Evolutionary conservation across 352 stramenopile species (phyloP).

Genomic region (Phytophthora tentaculata): DNA sequence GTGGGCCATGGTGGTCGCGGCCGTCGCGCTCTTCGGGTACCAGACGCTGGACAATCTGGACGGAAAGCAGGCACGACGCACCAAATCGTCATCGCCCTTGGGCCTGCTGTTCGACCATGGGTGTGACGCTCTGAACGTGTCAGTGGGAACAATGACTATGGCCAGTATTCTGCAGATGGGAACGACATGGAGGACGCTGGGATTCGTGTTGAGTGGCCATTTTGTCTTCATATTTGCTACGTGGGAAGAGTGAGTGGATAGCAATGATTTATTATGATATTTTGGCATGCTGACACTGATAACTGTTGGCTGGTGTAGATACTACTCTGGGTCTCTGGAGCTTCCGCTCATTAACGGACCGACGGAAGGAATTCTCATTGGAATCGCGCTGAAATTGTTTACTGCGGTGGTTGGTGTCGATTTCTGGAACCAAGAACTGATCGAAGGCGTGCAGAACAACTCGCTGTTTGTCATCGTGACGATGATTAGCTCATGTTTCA

Average conservation of each 20-base stretch:
- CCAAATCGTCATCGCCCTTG: slow-evolving; percentile 81
- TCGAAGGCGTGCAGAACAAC: slow-evolving; percentile 82
- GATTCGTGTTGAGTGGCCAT: slow-evolving; percentile 75
- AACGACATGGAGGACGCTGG: slow-evolving; percentile 80
- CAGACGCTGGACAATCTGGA: slow-evolving; percentile 89
- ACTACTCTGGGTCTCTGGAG: slow-evolving; percentile 95
- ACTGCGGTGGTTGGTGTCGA: slow-evolving; percentile 63
- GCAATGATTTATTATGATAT: background rate
- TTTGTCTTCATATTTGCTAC: slow-evolving; percentile 89
- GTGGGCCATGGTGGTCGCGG: slow-evolving; percentile 74
- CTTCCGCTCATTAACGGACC: slow-evolving; percentile 97
- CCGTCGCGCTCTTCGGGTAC: slow-evolving; percentile 72
- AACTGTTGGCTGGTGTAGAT: slow-evolving; percentile 45
- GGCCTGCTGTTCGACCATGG: slow-evolving; percentile 87
- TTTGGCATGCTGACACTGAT: slow-evolving; percentile 9
- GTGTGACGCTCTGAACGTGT: slow-evolving; percentile 85
- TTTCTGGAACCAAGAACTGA: slow-evolving; percentile 74
- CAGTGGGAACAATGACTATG: slow-evolving; percentile 86
- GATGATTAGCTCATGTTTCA: slow-evolving; percentile 62
- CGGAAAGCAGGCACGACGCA: slow-evolving; percentile 83
- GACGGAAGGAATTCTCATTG: slow-evolving; percentile 95
- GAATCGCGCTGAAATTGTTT: slow-evolving; percentile 75
- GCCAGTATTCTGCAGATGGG: slow-evolving; percentile 77
- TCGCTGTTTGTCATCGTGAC: slow-evolving; percentile 79
- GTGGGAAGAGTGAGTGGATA: slow-evolving; percentile 76